A percentile compares a stretch with the other conserved stretches of the same genome.
phyloP scores from a whole-genome alignment of 2,329 filamentous ascomycete species.

The Talaromyces sp. region DNA sequence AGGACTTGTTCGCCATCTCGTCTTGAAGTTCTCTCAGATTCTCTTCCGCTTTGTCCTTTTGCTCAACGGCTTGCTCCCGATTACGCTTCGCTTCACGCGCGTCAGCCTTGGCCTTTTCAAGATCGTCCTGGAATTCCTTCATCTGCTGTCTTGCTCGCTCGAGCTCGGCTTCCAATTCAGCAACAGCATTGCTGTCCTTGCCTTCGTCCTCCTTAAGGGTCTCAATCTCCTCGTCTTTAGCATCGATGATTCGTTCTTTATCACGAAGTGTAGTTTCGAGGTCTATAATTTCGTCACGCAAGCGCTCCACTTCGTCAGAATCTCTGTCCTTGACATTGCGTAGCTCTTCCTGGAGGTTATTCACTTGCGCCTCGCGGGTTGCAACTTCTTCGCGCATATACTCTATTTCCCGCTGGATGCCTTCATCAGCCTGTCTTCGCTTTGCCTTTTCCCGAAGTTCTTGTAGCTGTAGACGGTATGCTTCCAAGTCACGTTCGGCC shows the following conservation, averaged over 20 bases:
- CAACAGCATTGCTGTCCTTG: conserved; percentile 41
- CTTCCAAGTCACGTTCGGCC: conserved; percentile 82
- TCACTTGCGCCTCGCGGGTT: conserved; percentile 44
- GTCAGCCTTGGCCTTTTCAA: conserved; percentile 38
- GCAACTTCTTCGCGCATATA: conserved; percentile 49
- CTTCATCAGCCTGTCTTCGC: conserved; percentile 68
- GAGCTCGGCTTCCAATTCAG: conserved; percentile 50
- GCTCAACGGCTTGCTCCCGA: conserved; percentile 49
- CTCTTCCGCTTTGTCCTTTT: conserved; percentile 50
- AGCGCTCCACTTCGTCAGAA: conserved; percentile 57
- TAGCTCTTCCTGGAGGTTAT: conserved; percentile 50
- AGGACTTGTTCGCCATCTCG: conserved; percentile 74
- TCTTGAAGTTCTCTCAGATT: conserved; percentile 64
- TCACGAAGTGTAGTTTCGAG: conserved; percentile 71
- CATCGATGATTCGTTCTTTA: conserved; percentile 68
- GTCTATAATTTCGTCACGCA: conserved; percentile 71
- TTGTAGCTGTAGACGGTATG: conserved; percentile 73
- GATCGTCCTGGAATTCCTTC: conserved; percentile 42
- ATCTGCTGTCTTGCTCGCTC: conserved; percentile 44
- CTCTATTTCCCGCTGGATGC: conserved; percentile 60
- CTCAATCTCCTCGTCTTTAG: conserved; percentile 72
- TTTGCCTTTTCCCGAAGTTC: conserved; percentile 80
- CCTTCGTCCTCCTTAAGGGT: conserved; percentile 53
- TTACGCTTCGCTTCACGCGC: conserved; percentile 43
- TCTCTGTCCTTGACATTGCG: conserved; percentile 55